Evolutionary conservation across 2,329 filamentous ascomycete species (phyloP), one percentile per base, ranked within the genome.

Genomic region (Phaeosphaeriaceae sp.): DNA sequence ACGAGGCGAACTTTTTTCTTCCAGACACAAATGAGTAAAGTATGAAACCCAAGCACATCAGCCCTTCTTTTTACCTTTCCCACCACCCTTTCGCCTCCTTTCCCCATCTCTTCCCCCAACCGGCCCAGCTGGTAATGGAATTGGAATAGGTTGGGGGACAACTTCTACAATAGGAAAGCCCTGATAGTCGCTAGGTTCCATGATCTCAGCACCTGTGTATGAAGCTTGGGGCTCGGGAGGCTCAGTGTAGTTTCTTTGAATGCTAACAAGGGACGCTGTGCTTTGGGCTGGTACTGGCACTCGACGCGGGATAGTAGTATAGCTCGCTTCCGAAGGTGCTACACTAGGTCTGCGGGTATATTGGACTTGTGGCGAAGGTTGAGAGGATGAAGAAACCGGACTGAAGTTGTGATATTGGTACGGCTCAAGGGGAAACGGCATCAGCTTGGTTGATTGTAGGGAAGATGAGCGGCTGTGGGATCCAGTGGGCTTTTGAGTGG

Each of bases 391-490:
- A 15, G 63, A 54, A 3, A 36, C 26, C 21, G 66, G 63, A 23
- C 60, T 67, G 20, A 70, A 66, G 29, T 48, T 48, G 35, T 72
- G 65, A 32, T 73, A 71, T 38, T 71, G 63, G 41, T 68, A 72
- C 1, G 64, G 63, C 40, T 71, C 68, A 0, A 72, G 55, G 0
- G 71, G 68, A 28, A 69, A 66, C 4, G 63, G 63, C 1, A 70
- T 58, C 9, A 67, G 53, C 15, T 61, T 63, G 3, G 60, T 52
- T 8, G 63, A 51, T n/a, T 63, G 59, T 8, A 56, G 48, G 5
- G 66, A 61, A 2, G 60, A 58, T n/a, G 63, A 62, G 15, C 55
- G 63, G 43, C 54, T 50, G 17, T 49, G 56, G 11, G 52, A 44
- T 11, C 43, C 47, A 29, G 54, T 43, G 18, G 61, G 48, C 16